Conservation (phyloP, 2,329 filamentous ascomycete species). For the Monosporascus sp. region DNA sequence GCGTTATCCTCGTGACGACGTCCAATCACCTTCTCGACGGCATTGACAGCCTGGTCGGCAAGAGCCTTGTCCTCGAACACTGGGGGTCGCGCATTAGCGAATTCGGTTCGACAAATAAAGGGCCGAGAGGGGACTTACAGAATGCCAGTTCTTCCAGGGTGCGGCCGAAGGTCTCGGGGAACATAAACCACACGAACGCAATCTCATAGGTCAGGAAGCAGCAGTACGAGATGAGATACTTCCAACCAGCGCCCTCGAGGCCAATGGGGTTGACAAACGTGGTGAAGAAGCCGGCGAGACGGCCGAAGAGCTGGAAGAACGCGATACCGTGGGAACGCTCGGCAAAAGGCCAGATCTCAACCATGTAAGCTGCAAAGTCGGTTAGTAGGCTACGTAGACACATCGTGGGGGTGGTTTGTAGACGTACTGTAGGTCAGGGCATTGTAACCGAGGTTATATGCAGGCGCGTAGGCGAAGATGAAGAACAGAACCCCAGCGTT, state of each 20-base stretch:
- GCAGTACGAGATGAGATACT: constrained; percentile 38
- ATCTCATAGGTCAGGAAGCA: constrained; percentile 38
- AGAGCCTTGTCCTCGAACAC: constrained; percentile 35
- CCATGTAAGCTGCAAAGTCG: constrained; percentile 39
- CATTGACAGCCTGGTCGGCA: constrained; percentile 32
- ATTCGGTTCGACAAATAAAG: too few species aligned
- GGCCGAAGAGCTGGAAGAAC: constrained; percentile 49
- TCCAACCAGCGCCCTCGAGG: constrained; percentile 33
- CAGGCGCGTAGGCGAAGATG: constrained; percentile 54
- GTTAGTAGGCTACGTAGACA: background rate
- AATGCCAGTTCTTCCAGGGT: constrained; percentile 63
- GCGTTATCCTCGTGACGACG: constrained; percentile 9
- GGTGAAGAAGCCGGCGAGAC: constrained; percentile 34
- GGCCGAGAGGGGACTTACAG: constrained; percentile 23
- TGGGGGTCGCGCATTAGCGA: constrained; percentile 14
- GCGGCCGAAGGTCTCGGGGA: constrained; percentile 78
- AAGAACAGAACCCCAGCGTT: constrained; percentile 42
- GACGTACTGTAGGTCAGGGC: constrained; percentile 55
- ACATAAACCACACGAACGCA: constrained; percentile 67
- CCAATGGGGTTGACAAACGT: constrained; percentile 41
- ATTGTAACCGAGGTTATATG: constrained; percentile 63
- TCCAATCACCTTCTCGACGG: constrained; percentile 32
- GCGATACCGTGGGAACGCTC: constrained; percentile 53
- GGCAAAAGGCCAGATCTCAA: constrained; percentile 53
- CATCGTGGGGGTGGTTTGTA: background rate